These are phyloP conservation scores for Penicillium sp. DNA, from an alignment of 2,329 filamentous ascomycete genomes.

Conservation along the genomic window DNA sequence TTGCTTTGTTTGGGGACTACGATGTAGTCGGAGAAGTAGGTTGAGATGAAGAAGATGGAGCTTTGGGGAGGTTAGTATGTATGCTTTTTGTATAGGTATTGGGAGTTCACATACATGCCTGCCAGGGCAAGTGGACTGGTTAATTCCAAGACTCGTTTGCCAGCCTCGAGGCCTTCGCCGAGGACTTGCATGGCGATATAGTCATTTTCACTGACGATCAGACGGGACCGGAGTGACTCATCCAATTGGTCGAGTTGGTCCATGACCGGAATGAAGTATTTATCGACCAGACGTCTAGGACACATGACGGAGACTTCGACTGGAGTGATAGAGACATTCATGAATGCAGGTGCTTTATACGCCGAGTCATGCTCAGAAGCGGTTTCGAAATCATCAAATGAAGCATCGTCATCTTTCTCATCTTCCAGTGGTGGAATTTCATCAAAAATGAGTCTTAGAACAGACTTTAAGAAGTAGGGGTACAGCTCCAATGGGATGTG, in stretches of 20 bases:
- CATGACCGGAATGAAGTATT: conserved; percentile 73
- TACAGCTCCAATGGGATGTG: conserved; percentile 83
- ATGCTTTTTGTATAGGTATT: not conserved
- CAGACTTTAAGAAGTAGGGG: conserved; percentile 76
- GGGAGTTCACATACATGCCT: conserved; percentile 62
- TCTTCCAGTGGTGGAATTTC: conserved; percentile 38
- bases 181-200: conserved; percentile 89
- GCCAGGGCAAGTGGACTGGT: conserved; percentile 88
- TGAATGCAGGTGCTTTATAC: conserved; percentile 68
- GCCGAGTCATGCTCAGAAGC: conserved; percentile 17
- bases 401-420: conserved; percentile 44
- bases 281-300: conserved; percentile 69
- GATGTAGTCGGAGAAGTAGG: conserved; percentile 97
- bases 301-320: conserved; percentile 93
- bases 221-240: conserved; percentile 46
- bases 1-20: conserved; percentile 77
- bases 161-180: conserved; percentile 85
- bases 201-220: conserved; percentile 76
- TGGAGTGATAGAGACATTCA: conserved; percentile 90
- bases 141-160: conserved; percentile 84
- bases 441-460: conserved; percentile 80
- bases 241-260: conserved; percentile 56
- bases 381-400: conserved; percentile 39
- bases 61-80: conserved; percentile 37
- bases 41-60: conserved; percentile 97